Base-by-base conservation (phyloP, 2,329 filamentous ascomycete genomes). In the Penicillium decumbens region DNA sequence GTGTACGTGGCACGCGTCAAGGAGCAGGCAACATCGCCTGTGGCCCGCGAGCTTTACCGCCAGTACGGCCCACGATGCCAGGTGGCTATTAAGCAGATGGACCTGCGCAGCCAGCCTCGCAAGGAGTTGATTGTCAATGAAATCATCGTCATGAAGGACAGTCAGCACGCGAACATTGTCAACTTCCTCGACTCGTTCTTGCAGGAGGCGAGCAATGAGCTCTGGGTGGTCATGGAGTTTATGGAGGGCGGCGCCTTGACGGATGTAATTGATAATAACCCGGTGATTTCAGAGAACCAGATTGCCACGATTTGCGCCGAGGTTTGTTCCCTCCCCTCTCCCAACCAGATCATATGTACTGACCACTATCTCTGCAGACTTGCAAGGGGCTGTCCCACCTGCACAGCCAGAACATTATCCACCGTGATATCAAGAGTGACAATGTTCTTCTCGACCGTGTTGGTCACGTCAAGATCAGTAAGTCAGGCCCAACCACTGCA, bases 221-320 rank as follows among this genome's bases (percentile, higher is more conserved):
- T 98, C n/a, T 98, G 93, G 93, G 90, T 98, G 9, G 92, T 98
- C 45, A 95, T 98, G 93, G 93, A 98, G 75, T 98, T 91, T 65
- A 98, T 98, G 93, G 93, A 98, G 74, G 93, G 93, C 63, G 93
- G 93, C 74, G 89, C 93, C 54, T 76, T 98, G 70, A 98, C 93
- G 1, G 93, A 98, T 77, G 90, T 98, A 53, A 98, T 98, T 72
- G 93, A 98, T 73, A 96, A 97, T 75, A 98, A 97, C 72, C 82
- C 87, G 2, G 83, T 85, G 49, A 96, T 98, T 62, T 89, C 87
- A 4, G 93, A 98, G 71, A 89, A 96, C 67, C 93, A 98, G 71
- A 98, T 98, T 65, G 89, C 93, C 8, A 96, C 92, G 4, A 97
- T 98, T 58, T 97, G 92, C 71, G 81, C 87, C 44, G 93, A 98